Conservation (phyloP, 2,329 filamentous ascomycete genomes). For the Neodidymelliopsis sp. region DNA sequence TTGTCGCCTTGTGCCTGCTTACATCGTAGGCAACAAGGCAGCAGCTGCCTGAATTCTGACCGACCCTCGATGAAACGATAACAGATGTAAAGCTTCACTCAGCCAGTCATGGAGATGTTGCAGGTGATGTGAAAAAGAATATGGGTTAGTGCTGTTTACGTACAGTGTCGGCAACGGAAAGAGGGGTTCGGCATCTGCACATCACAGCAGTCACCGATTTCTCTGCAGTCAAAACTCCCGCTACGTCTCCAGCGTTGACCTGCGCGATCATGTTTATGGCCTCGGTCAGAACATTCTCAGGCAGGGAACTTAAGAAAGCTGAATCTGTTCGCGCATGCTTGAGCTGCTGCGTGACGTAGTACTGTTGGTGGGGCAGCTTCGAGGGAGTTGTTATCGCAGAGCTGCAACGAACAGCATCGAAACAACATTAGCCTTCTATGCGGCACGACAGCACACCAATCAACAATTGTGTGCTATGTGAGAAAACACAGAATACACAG, state of each 20-base stretch:
- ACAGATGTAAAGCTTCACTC: neutral
- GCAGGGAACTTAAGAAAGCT: neutral
- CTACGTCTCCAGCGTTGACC: no score
- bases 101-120: neutral
- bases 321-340: no score
- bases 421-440: no score
- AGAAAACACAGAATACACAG: no score
- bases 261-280: no score
- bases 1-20: slow-evolving; percentile 8
- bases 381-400: neutral
- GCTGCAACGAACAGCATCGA: no score
- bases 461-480: no score
- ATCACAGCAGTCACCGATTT: no score
- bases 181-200: neutral
- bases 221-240: no score
- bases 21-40: slow-evolving; percentile 9
- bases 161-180: slow-evolving; percentile 10
- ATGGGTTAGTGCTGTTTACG: slow-evolving; percentile 4
- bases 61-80: neutral
- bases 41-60: neutral
- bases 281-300: no score
- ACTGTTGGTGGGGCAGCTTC: neutral
- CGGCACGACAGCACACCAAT: no score
- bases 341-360: slow-evolving; percentile 10
- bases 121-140: slow-evolving; percentile 3